Conservation (phyloP, 2,329 filamentous ascomycete genomes). For the Teratosphaeria gauchensis region DNA sequence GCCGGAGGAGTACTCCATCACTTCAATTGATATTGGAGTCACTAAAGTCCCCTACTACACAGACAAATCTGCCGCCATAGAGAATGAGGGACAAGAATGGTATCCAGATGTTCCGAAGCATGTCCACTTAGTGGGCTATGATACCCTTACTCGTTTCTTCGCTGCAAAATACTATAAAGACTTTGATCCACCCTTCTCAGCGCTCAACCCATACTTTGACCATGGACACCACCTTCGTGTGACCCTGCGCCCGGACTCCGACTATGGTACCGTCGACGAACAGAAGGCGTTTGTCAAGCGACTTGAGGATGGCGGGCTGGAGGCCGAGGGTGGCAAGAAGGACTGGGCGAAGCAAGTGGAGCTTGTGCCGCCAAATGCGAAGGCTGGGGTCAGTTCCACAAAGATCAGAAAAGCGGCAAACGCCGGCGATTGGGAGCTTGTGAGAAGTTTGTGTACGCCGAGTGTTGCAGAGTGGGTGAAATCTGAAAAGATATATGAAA, state of each 20-base stretch:
- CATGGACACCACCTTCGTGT: constrained; percentile 51
- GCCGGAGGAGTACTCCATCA: constrained; percentile 5
- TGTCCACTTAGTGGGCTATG: constrained; percentile 64
- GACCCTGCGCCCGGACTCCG: constrained; percentile 51
- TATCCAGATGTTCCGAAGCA: constrained; percentile 38
- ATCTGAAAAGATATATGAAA: constrained; percentile 45
- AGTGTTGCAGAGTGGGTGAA: constrained; percentile 51
- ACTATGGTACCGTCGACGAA: constrained; percentile 48
- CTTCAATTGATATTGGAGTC: constrained; percentile 55
- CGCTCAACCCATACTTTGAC: constrained; percentile 55
- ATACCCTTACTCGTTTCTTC: constrained; percentile 65
- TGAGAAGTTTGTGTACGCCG: constrained; percentile 47
- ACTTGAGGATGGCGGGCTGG: constrained; percentile 39
- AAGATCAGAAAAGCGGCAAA: constrained; percentile 50
- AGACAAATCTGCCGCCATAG: constrained; percentile 57
- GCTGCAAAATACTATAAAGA: constrained; percentile 64
- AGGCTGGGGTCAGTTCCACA: constrained; percentile 48
- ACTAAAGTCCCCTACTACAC: constrained; percentile 66
- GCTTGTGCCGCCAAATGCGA: constrained; percentile 45
- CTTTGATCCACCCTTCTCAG: constrained; percentile 38
- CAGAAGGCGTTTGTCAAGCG: constrained; percentile 47
- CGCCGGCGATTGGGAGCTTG: constrained; percentile 34
- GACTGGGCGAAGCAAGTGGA: constrained; percentile 54
- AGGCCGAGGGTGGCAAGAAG: constrained; percentile 43
- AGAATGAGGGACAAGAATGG: constrained; percentile 26